Evolutionary conservation across 768 basidiomycete genomes (phyloP).

Genomic region (Russula dissimulans): DNA sequence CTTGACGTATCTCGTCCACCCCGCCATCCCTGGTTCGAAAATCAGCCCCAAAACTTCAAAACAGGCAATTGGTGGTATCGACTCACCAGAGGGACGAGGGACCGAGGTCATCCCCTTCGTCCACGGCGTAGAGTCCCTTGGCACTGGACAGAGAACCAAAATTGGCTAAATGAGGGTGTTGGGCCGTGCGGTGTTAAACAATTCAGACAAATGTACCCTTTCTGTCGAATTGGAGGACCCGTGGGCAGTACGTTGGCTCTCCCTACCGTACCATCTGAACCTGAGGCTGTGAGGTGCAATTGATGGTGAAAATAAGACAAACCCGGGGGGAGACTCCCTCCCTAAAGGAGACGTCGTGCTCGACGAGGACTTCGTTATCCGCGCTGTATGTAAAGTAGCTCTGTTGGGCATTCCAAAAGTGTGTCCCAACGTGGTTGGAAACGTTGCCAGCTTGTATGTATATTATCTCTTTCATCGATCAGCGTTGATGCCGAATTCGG

Average conservation of each 20-base stretch:
- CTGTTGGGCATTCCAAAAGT: constrained; percentile 80
- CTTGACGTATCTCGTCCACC: constrained; percentile 43
- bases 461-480: constrained; percentile 63
- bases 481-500: neutral
- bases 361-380: constrained; percentile 32
- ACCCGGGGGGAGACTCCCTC: constrained; percentile 48
- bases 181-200: neutral
- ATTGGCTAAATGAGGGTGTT: constrained; percentile 37
- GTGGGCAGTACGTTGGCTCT: constrained; percentile 46
- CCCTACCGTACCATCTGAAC: constrained; percentile 25
- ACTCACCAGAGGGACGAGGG: constrained; percentile 9
- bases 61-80: neutral
- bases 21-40: constrained; percentile 36
- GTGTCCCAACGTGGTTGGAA: constrained; percentile 62
- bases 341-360: constrained; percentile 55
- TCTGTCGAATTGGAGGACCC: constrained; percentile 57
- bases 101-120: constrained; percentile 20
- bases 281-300: constrained; percentile 9
- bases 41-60: neutral
- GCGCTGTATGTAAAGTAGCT: constrained; percentile 44
- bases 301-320: constrained; percentile 18
- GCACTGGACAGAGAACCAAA: constrained; percentile 49
- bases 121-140: constrained; percentile 33
- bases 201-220: constrained; percentile 40
- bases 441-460: constrained; percentile 65